These are phyloP conservation scores for Botrytis cinerea DNA, from an alignment of 2,329 filamentous ascomycete genomes.

Conservation along the genomic window DNA sequence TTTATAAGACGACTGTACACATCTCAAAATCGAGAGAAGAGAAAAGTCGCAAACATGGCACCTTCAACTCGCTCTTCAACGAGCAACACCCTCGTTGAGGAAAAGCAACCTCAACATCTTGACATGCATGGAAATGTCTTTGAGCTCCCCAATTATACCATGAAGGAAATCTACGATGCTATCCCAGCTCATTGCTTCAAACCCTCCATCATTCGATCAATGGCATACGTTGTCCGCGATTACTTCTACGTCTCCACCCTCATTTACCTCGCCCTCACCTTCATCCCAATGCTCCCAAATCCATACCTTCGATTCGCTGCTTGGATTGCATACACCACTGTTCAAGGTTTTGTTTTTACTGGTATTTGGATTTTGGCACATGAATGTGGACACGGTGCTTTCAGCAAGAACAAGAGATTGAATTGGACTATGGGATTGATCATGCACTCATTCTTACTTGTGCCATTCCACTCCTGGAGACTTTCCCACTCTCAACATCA, in stretches of 20 bases:
- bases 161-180: constrained; percentile 46
- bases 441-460: constrained; percentile 65
- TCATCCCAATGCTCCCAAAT: constrained; percentile 54
- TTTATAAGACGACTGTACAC: background rate
- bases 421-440: constrained; percentile 67
- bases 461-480: constrained; percentile 75
- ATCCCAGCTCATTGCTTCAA: constrained; percentile 66
- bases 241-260: constrained; percentile 53
- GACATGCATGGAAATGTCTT: constrained; percentile 42
- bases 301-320: constrained; percentile 50
- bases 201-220: constrained; percentile 55
- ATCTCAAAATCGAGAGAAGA: background rate
- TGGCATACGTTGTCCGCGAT: constrained; percentile 61
- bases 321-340: constrained; percentile 63
- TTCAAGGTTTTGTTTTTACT: constrained; percentile 67
- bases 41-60: background rate
- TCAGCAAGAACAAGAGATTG: constrained; percentile 57
- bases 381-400: constrained; percentile 71
- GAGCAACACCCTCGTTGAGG: constrained; percentile 5
- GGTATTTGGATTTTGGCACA: constrained; percentile 73
- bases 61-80: constrained; percentile 16
- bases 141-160: constrained; percentile 41
- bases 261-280: constrained; percentile 52
- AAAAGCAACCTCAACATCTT: constrained; percentile 42
- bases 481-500: constrained; percentile 71